Evolutionary conservation across 306 rosid genomes (phyloP).

Genomic region (Pachyrhizus erosus): DNA sequence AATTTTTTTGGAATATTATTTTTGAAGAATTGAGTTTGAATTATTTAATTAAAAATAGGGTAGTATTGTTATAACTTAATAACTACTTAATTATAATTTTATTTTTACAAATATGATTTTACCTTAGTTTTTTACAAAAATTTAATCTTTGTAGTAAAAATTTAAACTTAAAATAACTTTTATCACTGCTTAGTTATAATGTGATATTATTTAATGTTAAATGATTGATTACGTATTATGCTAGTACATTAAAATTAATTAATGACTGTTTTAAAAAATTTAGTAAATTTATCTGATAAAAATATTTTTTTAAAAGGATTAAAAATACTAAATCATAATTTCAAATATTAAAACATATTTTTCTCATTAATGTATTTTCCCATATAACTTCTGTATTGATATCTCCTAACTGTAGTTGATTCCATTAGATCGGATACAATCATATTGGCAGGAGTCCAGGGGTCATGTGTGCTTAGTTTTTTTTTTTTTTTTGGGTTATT

Average conservation of each 20-base stretch:
- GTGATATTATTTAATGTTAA: too few species aligned
- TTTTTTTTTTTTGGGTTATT: background rate
- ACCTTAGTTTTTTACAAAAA: background rate
- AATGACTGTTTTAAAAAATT: too few species aligned
- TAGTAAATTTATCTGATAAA: too few species aligned
- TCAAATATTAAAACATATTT: background rate
- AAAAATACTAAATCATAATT: background rate
- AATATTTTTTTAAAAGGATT: too few species aligned
- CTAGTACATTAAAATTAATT: too few species aligned
- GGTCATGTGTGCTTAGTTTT: background rate
- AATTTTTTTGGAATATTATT: background rate
- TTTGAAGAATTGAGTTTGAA: background rate
- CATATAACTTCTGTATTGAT: background rate
- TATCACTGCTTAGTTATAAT: too few species aligned
- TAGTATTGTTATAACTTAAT: too few species aligned
- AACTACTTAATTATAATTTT: too few species aligned
- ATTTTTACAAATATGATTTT: too few species aligned
- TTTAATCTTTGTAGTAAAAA: too few species aligned
- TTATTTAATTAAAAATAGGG: too few species aligned
- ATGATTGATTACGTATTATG: too few species aligned
- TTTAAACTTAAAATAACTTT: background rate
- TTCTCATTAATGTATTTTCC: background rate
- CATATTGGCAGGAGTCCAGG: background rate
- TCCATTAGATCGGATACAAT: background rate
- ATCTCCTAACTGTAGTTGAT: background rate